phyloP scores from a whole-genome alignment of 805 yeast genomes.

The Starmerella apis region DNA sequence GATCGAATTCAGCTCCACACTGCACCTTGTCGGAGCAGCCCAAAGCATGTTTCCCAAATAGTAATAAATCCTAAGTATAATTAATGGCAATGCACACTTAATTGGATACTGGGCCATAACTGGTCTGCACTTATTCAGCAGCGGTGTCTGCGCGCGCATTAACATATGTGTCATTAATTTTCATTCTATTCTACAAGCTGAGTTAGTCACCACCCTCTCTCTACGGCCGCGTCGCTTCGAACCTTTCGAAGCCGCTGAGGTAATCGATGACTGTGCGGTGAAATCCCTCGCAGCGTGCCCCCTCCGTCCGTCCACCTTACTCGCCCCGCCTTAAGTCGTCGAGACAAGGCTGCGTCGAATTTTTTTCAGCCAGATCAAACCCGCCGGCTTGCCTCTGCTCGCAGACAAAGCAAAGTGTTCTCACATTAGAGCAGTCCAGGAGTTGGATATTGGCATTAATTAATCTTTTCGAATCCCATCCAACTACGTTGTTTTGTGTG shows the following conservation, averaged over 20 bases:
- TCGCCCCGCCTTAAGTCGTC: conserved; percentile 10
- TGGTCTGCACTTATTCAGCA: conserved; percentile 4
- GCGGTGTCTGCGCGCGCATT: background rate
- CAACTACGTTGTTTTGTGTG: background rate
- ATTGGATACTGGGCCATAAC: too few relatives aligned
- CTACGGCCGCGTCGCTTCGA: background rate
- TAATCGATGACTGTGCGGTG: background rate
- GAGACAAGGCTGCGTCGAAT: conserved; percentile 9
- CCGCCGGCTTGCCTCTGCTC: background rate
- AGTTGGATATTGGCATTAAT: conserved; percentile 1
- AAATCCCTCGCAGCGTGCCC: conserved; percentile 6
- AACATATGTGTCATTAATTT: background rate
- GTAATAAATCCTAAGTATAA: too few relatives aligned
- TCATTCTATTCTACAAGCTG: background rate
- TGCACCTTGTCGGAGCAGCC: too few relatives aligned
- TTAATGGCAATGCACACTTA: too few relatives aligned
- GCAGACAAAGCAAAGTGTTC: background rate
- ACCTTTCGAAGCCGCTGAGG: background rate
- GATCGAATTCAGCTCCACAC: too few relatives aligned
- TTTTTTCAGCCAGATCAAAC: conserved; percentile 14
- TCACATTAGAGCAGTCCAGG: conserved; percentile 1
- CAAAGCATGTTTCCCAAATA: too few relatives aligned
- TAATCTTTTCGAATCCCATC: background rate
- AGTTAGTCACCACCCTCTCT: background rate
- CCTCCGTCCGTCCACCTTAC: conserved; percentile 4